Base-by-base conservation (phyloP, 768 basidiomycete genomes). In the Mycena kentingensis region DNA sequence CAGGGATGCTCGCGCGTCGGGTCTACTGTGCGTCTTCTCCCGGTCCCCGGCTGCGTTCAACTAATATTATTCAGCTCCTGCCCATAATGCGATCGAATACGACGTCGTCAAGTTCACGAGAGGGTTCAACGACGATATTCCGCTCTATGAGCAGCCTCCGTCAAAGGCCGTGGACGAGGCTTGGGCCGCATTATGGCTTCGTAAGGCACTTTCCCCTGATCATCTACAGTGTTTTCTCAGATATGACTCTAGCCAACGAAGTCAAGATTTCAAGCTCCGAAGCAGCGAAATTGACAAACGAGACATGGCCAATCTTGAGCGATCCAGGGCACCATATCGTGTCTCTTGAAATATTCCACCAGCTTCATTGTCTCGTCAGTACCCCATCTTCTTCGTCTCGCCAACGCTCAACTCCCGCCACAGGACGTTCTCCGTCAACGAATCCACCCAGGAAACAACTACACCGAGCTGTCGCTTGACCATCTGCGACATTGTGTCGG, bases 311-410 rank as follows among this genome's bases (percentile, higher is more conserved):
- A 2, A 58, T 68, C 25, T 60, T 58, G 15, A 61, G 60, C 3
- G 61, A 67, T 25, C 60, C 63, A 35, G 60, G 60, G 6, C 51
- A 66, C 35, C 66, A 66, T 41, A 59, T 65, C 5, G 47, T 64
- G 8, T 46, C 57, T 7, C 60, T 67, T 11, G 63, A 64, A 24
- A 63, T 68, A 4, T 68, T 64, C 51, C 68, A 68, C 38, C 62
- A 67, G 38, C 55, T 68, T 7, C 67, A 67, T 54, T 70, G 68
- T 46, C 37, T 68, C 49, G 68, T 70, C 22, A 11, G 64, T 31
- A 12, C 16, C 13, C 34, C 31, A 34, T 28, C 10, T 22, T 27
- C 25, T n/a, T 7, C 16, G 32, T 32, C 7, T 19, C 48, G 16
- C 29, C 24, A 32, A 39, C 36, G 11, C n/a, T 24, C 21, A 28